Evolutionary conservation across 2,329 filamentous ascomycete genomes (phyloP), one percentile per base, ranked within the genome.

Genomic region (Aaosphaeria arxii): DNA sequence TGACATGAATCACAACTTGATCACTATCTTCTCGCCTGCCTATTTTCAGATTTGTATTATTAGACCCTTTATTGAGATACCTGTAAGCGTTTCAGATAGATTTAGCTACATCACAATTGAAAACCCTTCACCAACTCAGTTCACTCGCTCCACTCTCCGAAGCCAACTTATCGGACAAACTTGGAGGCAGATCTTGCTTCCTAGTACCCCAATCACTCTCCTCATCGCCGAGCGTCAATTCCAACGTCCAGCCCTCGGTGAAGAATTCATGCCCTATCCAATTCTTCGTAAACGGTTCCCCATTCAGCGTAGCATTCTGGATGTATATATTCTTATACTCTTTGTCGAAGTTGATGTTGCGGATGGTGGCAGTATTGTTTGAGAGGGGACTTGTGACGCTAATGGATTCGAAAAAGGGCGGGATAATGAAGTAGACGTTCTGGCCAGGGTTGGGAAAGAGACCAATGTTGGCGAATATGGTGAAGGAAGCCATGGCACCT

Each of bases 391-490:
- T 70, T 6, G 53, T 69, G 40, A 74, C 61, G 33, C 56, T 62
- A 24, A 74, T 61, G 30, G 58, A 56, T 46, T 69, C 63, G 54
- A 77, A 77, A 58, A 75, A 77, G 0, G 74, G 74, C 7, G 75
- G 71, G 6, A 66, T 74, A 48, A 77, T 75, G 44, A 77, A 67
- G 45, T 76, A 77, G 11, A 77, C 72, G 49, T 76, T 70, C 44
- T 77, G 74, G 0, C 75, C 75, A 1, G 75, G 72, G 41, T 74
- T 75, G 0, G 74, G 75, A 42, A 76, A 76, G 3, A 74, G 56
- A 0, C 74, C 74, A 39, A 75, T 64, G 66, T 74, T 67, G 7
- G 67, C 62, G 49, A 76, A 67, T 5, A 73, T 64, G 1, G 67
- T 63, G 51, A 77, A 77, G 7, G 38, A 42, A 1, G 72, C 74